These are phyloP conservation scores for Brettanomyces bruxellensis DNA, from an alignment of 805 yeast genomes.

Conservation along the genomic window DNA sequence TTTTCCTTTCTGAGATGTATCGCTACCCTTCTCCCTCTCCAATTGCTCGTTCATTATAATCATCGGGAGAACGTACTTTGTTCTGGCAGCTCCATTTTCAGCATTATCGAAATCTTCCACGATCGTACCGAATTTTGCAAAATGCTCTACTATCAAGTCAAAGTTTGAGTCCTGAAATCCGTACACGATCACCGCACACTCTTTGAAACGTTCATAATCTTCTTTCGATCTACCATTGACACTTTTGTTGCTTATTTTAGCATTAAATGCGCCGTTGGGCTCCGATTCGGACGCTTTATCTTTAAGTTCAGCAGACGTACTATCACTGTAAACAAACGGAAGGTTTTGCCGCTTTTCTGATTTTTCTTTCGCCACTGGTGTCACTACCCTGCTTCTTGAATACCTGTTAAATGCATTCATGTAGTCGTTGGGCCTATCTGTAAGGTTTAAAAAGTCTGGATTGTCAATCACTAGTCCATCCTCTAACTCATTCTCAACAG, in stretches of 20 bases:
- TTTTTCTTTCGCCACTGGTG: conserved; percentile 2
- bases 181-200: conserved; percentile 70
- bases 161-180: conserved; percentile 82
- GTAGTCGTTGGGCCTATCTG: conserved; percentile 32
- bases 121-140: conserved; percentile 70
- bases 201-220: conserved; percentile 22
- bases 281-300: neutral
- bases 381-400: conserved; percentile 12
- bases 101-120: conserved; percentile 50
- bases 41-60: conserved; percentile 2
- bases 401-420: conserved; percentile 35
- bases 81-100: conserved; percentile 5
- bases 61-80: neutral
- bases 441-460: conserved; percentile 28
- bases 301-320: neutral
- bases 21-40: conserved; percentile 1
- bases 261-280: neutral
- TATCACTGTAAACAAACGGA: neutral
- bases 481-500: conserved; percentile 30
- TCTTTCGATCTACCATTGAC: conserved; percentile 17
- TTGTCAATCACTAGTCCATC: conserved; percentile 25
- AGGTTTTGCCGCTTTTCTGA: conserved; percentile 5
- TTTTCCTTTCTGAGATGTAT: neutral
- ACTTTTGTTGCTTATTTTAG: neutral
- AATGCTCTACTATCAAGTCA: conserved; percentile 57